Percentiles rank a stretch among this genome's conserved stretches.
phyloP scores from a whole-genome alignment of 2,329 filamentous ascomycete species.

The Graphilbum fragrans region DNA sequence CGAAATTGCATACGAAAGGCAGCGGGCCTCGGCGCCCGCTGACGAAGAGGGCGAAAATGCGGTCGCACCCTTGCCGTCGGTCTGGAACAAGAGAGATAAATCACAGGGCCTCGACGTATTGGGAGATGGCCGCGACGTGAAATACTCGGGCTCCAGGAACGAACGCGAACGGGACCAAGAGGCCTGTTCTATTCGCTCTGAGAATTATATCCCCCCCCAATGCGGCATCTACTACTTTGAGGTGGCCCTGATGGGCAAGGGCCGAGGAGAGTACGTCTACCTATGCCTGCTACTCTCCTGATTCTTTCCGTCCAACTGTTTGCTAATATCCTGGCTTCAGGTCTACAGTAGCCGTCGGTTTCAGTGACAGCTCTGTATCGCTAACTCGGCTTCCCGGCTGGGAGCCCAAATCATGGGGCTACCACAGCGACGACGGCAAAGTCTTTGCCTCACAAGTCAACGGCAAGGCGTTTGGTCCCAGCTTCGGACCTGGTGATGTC shows the following conservation, averaged over 20 bases:
- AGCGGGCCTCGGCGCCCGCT: neutral
- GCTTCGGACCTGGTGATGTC: slow-evolving; percentile 43
- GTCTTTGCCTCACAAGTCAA: slow-evolving; percentile 43
- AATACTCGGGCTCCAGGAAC: slow-evolving; percentile 35
- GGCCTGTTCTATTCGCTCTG: slow-evolving; percentile 68
- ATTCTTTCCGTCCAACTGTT: slow-evolving; percentile 1
- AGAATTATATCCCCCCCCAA: slow-evolving; percentile 77
- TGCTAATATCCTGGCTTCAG: slow-evolving; percentile 18
- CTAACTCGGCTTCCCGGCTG: slow-evolving; percentile 49
- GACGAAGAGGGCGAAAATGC: slow-evolving; percentile 46
- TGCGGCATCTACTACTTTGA: slow-evolving; percentile 96
- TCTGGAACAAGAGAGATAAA: slow-evolving; percentile 75
- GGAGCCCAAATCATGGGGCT: slow-evolving; percentile 58
- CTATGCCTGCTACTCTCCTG: neutral
- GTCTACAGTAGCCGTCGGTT: slow-evolving; percentile 51
- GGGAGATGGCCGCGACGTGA: slow-evolving; percentile 61
- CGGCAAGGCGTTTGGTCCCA: slow-evolving; percentile 44
- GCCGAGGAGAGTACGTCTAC: slow-evolving; percentile 40
- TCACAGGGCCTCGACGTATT: slow-evolving; percentile 61
- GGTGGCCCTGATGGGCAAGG: slow-evolving; percentile 38
- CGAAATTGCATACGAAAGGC: neutral
- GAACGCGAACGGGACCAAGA: slow-evolving; percentile 52
- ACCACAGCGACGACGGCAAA: slow-evolving; percentile 57
- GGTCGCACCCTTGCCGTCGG: slow-evolving; percentile 60
- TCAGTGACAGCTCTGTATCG: slow-evolving; percentile 40